Evolutionary conservation across 176 grass and related monocot species (phyloP).

Genomic region (Cocos nucifera): DNA sequence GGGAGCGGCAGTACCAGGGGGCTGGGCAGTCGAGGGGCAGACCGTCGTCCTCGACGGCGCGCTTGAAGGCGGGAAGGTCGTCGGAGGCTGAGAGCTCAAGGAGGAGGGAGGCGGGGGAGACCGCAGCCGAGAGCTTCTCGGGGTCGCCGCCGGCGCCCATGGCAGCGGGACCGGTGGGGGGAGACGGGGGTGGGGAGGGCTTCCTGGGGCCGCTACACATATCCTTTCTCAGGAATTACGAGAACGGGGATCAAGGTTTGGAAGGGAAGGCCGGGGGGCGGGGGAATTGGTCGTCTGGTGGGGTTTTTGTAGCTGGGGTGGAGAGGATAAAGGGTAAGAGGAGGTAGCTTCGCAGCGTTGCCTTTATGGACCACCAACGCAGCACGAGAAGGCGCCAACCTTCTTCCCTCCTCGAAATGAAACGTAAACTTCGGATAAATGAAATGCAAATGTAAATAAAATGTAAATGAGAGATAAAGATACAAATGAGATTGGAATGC

Average conservation of each 20-base stretch:
- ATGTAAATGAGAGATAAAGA: no score
- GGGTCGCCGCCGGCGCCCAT: not conserved
- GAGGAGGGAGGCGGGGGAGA: constrained; percentile 17
- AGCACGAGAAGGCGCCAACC: no score
- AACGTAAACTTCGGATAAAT: no score
- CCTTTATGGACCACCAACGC: no score
- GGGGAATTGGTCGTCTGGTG: not conserved
- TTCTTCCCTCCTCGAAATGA: no score
- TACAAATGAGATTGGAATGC: no score
- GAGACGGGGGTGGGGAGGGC: constrained; percentile 22
- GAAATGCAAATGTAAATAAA: no score
- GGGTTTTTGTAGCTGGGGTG: constrained; percentile 3
- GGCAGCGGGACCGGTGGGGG: not conserved
- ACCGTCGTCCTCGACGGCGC: constrained; percentile 44
- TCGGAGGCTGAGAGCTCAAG: constrained; percentile 78
- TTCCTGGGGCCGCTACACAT: constrained; percentile 82
- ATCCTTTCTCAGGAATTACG: not conserved
- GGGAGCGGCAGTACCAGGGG: constrained; percentile 57
- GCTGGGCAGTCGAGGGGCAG: not conserved
- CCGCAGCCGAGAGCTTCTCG: not conserved
- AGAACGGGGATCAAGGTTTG: not conserved
- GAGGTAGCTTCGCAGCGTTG: no score
- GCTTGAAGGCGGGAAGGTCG: constrained; percentile 41
- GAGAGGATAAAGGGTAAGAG: constrained; percentile 36
- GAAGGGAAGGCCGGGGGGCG: constrained; percentile 2